Evolutionary conservation across 306 rosid genomes (phyloP).

Genomic region (Sechiopsis laciniata): DNA sequence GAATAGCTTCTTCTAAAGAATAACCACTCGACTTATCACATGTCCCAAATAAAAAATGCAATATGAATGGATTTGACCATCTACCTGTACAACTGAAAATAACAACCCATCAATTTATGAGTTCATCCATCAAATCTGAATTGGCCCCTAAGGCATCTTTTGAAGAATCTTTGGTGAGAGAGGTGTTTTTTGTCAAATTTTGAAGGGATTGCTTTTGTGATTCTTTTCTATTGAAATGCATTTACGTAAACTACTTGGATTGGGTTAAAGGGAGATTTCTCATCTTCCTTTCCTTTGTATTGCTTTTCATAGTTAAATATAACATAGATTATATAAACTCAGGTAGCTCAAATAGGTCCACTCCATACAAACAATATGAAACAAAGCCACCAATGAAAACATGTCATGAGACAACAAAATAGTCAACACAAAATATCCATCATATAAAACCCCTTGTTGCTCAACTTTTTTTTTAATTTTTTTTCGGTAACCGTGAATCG

Average conservation of each 20-base stretch:
- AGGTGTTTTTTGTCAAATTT: no score
- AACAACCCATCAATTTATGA: background rate
- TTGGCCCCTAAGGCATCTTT: background rate
- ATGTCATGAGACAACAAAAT: background rate
- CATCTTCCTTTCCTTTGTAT: no score
- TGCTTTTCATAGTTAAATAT: no score
- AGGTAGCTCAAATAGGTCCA: no score
- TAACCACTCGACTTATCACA: slow-evolving; percentile 1
- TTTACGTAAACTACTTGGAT: no score
- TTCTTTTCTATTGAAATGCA: no score
- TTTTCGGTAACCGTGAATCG: no score
- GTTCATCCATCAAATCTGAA: background rate
- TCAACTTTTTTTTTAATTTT: no score
- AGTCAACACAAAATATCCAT: background rate
- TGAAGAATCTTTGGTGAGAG: background rate
- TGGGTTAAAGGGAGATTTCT: no score
- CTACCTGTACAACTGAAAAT: slow-evolving; percentile 21
- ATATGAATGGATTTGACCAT: slow-evolving; percentile 27
- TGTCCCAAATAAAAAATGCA: background rate
- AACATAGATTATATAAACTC: no score
- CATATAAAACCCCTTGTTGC: no score
- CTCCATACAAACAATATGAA: background rate
- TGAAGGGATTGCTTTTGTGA: no score
- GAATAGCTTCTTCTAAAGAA: slow-evolving; percentile 8
- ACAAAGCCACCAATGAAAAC: background rate